Evolutionary conservation across 495 filamentous ascomycete genomes (phyloP).

Genomic region (Hyaloscypha bicolor): DNA sequence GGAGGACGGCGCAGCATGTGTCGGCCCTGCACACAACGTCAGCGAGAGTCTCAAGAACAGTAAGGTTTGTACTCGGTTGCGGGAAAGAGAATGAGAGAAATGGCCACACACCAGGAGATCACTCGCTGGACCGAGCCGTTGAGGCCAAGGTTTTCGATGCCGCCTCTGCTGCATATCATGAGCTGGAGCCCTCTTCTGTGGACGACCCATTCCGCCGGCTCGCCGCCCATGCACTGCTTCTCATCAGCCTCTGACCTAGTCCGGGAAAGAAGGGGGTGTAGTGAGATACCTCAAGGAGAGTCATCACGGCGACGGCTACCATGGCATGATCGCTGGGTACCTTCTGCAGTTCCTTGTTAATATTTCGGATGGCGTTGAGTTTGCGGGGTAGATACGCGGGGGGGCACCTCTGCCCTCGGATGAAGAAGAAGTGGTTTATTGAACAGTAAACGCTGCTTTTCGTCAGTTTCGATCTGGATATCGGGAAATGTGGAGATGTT

Average conservation of each 20-base stretch:
- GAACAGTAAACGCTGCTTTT: conserved; percentile 12
- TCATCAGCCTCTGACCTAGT: background rate
- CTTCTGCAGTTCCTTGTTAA: conserved; percentile 8
- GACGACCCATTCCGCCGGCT: conserved; percentile 5
- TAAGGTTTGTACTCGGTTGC: background rate
- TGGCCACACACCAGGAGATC: conserved; percentile 9
- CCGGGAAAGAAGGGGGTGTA: background rate
- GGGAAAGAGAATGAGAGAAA: background rate
- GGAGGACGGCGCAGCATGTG: conserved; percentile 14
- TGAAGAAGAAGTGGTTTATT: conserved; percentile 13
- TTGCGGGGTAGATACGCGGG: conserved; percentile 6
- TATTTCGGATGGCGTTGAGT: conserved; percentile 12
- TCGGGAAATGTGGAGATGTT: background rate
- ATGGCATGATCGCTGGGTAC: conserved; percentile 11
- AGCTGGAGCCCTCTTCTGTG: conserved; percentile 15
- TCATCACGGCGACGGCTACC: conserved; percentile 18
- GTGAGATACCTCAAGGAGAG: conserved; percentile 10
- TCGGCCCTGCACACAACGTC: conserved; percentile 8
- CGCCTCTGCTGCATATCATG: conserved; percentile 12
- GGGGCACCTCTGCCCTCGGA: conserved; percentile 10
- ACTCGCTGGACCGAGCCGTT: conserved; percentile 13
- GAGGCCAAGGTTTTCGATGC: conserved; percentile 10
- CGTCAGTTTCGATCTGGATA: background rate
- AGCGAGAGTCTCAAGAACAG: background rate
- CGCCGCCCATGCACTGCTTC: conserved; percentile 5